Evolutionary conservation across 495 filamentous ascomycete genomes (phyloP).

Genomic region (Penicillium canescens): DNA sequence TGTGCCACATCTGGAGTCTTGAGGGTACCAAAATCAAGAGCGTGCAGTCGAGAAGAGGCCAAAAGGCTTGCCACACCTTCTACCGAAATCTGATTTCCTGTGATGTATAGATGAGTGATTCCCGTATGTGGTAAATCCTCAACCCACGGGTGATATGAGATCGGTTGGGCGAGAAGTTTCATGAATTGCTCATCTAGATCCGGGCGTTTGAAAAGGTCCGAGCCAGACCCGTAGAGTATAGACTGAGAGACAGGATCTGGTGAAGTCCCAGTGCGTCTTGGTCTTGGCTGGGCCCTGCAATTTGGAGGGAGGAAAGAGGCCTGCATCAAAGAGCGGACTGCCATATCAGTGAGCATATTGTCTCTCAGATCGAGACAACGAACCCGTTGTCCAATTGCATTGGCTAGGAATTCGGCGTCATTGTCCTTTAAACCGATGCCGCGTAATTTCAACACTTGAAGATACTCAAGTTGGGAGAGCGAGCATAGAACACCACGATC

Average conservation of each 20-base stretch:
- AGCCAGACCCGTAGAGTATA: conserved; percentile 1
- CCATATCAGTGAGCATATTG: conserved; percentile 59
- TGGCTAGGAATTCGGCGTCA: conserved; percentile 54
- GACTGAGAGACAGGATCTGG: conserved; percentile 16
- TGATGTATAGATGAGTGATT: conserved; percentile 60
- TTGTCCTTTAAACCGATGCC: conserved; percentile 56
- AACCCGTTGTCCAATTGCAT: conserved; percentile 51
- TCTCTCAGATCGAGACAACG: conserved; percentile 60
- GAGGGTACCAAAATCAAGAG: conserved; percentile 52
- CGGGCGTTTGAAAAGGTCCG: conserved; percentile 36
- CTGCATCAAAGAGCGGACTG: conserved; percentile 51
- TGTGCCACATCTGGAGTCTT: conserved; percentile 35
- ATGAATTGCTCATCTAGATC: conserved; percentile 51
- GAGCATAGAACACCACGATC: conserved; percentile 50
- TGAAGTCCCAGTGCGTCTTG: conserved; percentile 10
- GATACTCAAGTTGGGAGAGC: conserved; percentile 41
- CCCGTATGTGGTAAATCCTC: conserved; percentile 53
- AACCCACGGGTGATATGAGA: conserved; percentile 51
- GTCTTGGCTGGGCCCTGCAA: neutral
- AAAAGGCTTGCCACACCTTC: conserved; percentile 57
- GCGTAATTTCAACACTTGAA: conserved; percentile 61
- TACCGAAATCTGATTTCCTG: conserved; percentile 58
- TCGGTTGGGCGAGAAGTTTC: conserved; percentile 48
- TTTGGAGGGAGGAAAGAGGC: conserved; percentile 44
- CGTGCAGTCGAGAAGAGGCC: conserved; percentile 48